phyloP scores from a whole-genome alignment of 352 stramenopile genomes.

The Globisporangium cederbergense region DNA sequence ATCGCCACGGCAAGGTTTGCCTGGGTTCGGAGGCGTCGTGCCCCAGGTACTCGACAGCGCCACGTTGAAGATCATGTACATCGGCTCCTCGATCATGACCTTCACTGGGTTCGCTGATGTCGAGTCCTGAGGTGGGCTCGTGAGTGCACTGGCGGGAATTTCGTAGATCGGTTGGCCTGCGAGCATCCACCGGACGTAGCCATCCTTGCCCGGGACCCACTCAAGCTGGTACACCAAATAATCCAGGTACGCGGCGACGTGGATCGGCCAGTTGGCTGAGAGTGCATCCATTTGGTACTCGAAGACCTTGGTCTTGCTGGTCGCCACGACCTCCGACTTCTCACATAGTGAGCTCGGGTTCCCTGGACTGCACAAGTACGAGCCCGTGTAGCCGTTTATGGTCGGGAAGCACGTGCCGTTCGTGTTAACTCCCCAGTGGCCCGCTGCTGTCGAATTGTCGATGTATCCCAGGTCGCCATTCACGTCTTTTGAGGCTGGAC shows the following conservation, averaged over 20 bases:
- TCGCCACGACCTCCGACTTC: background rate
- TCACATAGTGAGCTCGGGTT: conserved; percentile 36
- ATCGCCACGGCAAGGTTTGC: conserved; percentile 48
- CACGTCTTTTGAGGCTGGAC: background rate
- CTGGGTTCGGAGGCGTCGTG: conserved; percentile 60
- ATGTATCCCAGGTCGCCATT: background rate
- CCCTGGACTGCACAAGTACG: conserved; percentile 47
- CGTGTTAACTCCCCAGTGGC: conserved; percentile 6
- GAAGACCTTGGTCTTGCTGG: conserved; percentile 26
- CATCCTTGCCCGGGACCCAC: conserved; percentile 51
- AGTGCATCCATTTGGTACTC: conserved; percentile 91
- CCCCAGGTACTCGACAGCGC: conserved; percentile 91
- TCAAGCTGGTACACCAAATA: conserved; percentile 72
- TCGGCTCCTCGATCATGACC: conserved; percentile 93
- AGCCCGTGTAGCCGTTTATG: conserved; percentile 52
- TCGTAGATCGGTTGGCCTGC: conserved; percentile 76
- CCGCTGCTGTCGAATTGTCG: background rate
- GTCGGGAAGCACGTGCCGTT: conserved; percentile 52
- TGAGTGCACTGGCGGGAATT: conserved; percentile 63
- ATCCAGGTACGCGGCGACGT: conserved; percentile 70
- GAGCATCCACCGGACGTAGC: conserved; percentile 73
- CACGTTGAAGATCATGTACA: conserved; percentile 96
- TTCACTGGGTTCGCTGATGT: conserved; percentile 56
- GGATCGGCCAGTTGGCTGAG: conserved; percentile 88
- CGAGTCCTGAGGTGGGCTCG: conserved; percentile 23